Evolutionary conservation across 208 protist genomes (phyloP).

Genomic region (Zelonia costaricensis): DNA sequence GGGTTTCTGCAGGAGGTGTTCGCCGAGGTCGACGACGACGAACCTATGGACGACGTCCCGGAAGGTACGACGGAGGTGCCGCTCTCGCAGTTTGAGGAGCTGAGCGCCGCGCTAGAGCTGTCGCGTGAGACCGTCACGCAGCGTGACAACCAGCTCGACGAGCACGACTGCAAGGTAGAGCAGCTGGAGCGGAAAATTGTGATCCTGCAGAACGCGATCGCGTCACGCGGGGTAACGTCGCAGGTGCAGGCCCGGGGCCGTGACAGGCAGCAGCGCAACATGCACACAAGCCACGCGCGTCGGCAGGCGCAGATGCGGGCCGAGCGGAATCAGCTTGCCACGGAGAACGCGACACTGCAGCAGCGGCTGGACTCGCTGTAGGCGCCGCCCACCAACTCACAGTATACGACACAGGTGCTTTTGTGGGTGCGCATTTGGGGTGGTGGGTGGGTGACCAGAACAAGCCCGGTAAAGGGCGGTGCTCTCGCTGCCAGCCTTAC

Average conservation of each 20-base stretch:
- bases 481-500: no score
- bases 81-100: conserved; percentile 68
- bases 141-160: conserved; percentile 71
- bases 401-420: not conserved
- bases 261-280: conserved; percentile 60
- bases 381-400: not conserved
- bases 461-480: no score
- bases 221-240: conserved; percentile 55
- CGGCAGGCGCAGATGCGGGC: conserved; percentile 45
- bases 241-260: conserved; percentile 40
- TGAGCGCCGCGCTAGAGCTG: conserved; percentile 58
- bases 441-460: not conserved
- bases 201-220: conserved; percentile 72
- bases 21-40: conserved; percentile 58
- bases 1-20: conserved; percentile 82
- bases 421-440: no score
- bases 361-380: conserved; percentile 11
- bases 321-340: conserved; percentile 47
- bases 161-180: conserved; percentile 74
- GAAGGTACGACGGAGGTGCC: conserved; percentile 65
- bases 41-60: conserved; percentile 55
- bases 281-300: conserved; percentile 31
- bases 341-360: conserved; percentile 51
- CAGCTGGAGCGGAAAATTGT: conserved; percentile 69
- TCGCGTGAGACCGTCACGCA: conserved; percentile 63